Base-by-base conservation (phyloP, 306 rosid genomes). In the Spatholobus suberectus region DNA sequence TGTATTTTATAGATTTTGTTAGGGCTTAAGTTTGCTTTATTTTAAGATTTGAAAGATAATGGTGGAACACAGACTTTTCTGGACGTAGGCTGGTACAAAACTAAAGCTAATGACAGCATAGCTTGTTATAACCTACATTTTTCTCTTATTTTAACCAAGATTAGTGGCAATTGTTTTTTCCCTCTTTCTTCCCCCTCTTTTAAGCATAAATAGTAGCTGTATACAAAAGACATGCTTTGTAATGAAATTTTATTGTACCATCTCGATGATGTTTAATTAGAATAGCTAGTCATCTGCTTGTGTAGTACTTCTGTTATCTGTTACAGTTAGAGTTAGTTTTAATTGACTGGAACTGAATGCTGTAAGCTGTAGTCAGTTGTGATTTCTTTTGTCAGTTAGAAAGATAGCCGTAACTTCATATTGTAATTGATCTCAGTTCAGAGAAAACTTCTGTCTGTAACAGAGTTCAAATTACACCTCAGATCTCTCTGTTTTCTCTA, bases 21-120 rank as follows among this genome's bases (percentile, higher is more conserved):
- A 15, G 55, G 82, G 62, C 29, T 43, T 57, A 52, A 5, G 44
- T 20, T 78, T 54, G 40, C 24, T 44, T 69, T 21, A 15, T 47
- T 66, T 68, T 10, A 69, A 47, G 54, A 76, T 65, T 34, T 37
- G 23, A 44, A 71, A 32, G 38, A 21, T 46, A 72, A 63, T 52
- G 57, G 40, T 65, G 63, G 66, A 78, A 58, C 79, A 68, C 38
- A 40, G 61, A 44, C 35, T 6, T 77, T 34, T 85, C 7, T 13
- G 70, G 62, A 59, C 55, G 26, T 29, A 46, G 68, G 61, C 46
- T 57, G 52, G 38, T n/a, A 78, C 20, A 13, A 10, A 20, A 68
- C 57, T 67, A 74, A 29, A 32, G 63, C 23, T 29, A 74, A 84
- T 72, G 57, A 20, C 69, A 18, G 5, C 51, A 59, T 75, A 37